These are phyloP conservation scores for Akebia trifoliata DNA, from an alignment of 164 flowering plant species.

Conservation along the genomic window DNA sequence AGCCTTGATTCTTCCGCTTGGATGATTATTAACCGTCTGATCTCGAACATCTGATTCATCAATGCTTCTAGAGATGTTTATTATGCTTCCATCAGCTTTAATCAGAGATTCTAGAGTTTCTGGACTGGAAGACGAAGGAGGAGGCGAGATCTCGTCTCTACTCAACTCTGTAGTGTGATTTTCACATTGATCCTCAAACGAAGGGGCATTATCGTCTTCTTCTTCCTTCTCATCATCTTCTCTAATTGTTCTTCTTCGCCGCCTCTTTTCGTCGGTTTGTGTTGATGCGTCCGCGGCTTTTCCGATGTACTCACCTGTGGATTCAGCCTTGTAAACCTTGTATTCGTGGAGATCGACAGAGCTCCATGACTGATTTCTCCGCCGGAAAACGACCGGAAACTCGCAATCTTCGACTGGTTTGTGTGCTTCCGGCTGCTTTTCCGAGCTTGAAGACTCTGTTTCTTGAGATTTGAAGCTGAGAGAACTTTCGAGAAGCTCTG, in stretches of 20 bases:
- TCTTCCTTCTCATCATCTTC: constrained; percentile 27
- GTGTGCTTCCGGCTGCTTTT: constrained; percentile 18
- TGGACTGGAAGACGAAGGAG: constrained; percentile 87
- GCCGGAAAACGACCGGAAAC: constrained; percentile 30
- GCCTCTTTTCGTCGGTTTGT: constrained; percentile 66
- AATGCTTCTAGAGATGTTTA: constrained; percentile 12
- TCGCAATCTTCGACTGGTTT: constrained; percentile 26
- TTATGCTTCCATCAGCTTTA: constrained; percentile 56
- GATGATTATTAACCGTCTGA: constrained; percentile 33
- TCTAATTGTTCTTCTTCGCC: constrained; percentile 25
- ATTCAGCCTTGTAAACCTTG: constrained; percentile 60
- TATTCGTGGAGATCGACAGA: constrained; percentile 66
- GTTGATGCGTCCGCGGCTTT: constrained; percentile 74
- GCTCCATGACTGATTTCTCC: constrained; percentile 84
- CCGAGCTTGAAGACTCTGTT: constrained; percentile 20
- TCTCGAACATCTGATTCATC: constrained; percentile 17
- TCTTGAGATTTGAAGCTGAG: constrained; percentile 21
- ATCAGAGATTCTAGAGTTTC: constrained; percentile 75
- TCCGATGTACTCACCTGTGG: constrained; percentile 23
- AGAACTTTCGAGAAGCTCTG: constrained; percentile 50
- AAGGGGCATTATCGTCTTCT: background rate
- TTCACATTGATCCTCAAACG: constrained; percentile 11
- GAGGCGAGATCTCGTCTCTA: constrained; percentile 80
- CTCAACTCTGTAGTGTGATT: constrained; percentile 44
- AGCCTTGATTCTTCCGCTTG: constrained; percentile 48